Evolutionary conservation across 805 yeast genomes (phyloP).

Genomic region (Saturnispora gosingensis): DNA sequence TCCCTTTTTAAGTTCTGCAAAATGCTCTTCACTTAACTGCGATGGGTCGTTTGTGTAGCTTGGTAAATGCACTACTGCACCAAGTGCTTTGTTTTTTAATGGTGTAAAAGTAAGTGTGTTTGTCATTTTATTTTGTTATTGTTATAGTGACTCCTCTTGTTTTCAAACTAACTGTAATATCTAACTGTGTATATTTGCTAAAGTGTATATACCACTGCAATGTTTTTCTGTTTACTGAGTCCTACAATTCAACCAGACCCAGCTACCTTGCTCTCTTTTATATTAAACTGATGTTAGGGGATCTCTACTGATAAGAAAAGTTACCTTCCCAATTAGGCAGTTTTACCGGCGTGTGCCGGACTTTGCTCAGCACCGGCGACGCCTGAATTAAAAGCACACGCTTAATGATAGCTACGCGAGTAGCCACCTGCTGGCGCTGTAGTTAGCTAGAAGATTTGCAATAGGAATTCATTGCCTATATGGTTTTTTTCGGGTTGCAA

Average conservation of each 20-base stretch:
- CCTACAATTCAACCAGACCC: too few species aligned
- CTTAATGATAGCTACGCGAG: neutral
- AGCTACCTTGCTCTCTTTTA: neutral
- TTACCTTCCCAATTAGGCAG: neutral
- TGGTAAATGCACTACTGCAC: constrained; percentile 63
- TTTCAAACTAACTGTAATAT: too few species aligned
- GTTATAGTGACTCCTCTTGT: too few species aligned
- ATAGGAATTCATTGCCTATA: too few species aligned
- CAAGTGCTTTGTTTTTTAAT: constrained; percentile 45
- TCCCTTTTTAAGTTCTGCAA: constrained; percentile 51
- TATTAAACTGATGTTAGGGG: too few species aligned
- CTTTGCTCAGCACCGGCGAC: neutral
- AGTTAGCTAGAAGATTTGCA: too few species aligned
- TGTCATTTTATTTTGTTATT: constrained; percentile 1
- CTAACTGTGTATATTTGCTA: too few species aligned
- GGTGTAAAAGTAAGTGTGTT: constrained; percentile 33
- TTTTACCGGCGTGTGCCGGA: neutral
- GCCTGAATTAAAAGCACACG: neutral
- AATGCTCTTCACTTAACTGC: constrained; percentile 54
- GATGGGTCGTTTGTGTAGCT: constrained; percentile 67
- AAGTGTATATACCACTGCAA: too few species aligned
- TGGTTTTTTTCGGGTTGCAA: too few species aligned
- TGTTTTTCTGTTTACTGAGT: too few species aligned
- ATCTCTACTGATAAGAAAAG: neutral
- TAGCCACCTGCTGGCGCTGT: too few species aligned